Evolutionary conservation across 106 monocot genomes (phyloP).

Genomic region (Chionographis japonica): DNA sequence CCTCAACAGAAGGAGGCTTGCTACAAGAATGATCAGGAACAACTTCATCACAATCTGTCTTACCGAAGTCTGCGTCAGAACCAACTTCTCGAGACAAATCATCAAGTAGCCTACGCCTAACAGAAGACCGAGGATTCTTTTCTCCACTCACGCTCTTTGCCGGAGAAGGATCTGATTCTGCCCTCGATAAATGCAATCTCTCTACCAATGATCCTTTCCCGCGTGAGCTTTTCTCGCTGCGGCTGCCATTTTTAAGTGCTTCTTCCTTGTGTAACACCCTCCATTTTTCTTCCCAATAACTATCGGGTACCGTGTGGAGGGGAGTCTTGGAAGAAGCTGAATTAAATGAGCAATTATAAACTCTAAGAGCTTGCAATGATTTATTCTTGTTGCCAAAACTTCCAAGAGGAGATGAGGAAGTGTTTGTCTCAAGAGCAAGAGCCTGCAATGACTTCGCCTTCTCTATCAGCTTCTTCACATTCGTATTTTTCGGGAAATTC

Average conservation of each 20-base stretch:
- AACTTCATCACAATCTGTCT: conserved; percentile 1
- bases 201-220: conserved; percentile 15
- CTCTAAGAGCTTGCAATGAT: neutral
- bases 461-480: conserved; percentile 58
- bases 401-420: conserved; percentile 12
- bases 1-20: conserved; percentile 3
- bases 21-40: neutral
- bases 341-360: conserved; percentile 12
- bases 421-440: conserved; percentile 44
- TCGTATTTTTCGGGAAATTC: conserved; percentile 61
- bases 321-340: conserved; percentile 29
- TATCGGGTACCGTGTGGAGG: conserved; percentile 24
- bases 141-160: conserved; percentile 6
- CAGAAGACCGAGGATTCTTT: conserved; percentile 16
- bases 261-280: conserved; percentile 49
- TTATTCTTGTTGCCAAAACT: conserved; percentile 9
- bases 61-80: neutral
- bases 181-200: conserved; percentile 23
- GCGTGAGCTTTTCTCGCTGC: conserved; percentile 11
- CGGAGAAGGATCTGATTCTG: conserved; percentile 37
- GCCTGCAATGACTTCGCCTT: conserved; percentile 60
- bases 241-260: conserved; percentile 16
- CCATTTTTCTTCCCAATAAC: conserved; percentile 88
- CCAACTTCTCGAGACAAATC: conserved; percentile 23
- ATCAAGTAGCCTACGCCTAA: conserved; percentile 43